Evolutionary conservation across 495 filamentous ascomycete genomes (phyloP).

Genomic region (Tuber microsphaerosporum): DNA sequence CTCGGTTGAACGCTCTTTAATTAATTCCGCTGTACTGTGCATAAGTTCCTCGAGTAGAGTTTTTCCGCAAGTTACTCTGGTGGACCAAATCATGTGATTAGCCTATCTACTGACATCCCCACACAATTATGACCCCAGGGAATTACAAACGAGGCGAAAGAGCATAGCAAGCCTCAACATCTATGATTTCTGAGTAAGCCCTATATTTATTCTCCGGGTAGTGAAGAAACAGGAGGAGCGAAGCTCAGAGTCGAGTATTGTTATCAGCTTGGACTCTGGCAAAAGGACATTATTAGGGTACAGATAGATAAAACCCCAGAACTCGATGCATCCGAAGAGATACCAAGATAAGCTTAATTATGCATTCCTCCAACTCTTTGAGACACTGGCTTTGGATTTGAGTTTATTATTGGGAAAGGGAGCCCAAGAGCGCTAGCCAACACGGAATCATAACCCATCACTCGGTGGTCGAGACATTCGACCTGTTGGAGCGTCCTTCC

Average conservation of each 20-base stretch:
- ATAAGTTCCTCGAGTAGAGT: background rate
- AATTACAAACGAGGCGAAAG: background rate
- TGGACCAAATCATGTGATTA: background rate
- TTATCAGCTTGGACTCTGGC: background rate
- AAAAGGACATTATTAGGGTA: background rate
- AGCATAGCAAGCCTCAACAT: background rate
- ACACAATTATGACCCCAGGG: background rate
- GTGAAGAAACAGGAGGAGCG: no score
- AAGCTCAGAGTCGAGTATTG: background rate
- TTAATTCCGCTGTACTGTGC: background rate
- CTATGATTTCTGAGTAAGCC: background rate
- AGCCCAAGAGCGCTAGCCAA: no score
- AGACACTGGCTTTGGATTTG: background rate
- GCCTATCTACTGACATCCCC: background rate
- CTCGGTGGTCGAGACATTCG: background rate
- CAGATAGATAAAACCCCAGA: background rate
- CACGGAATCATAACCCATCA: background rate
- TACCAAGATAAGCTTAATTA: background rate
- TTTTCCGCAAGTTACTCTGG: background rate
- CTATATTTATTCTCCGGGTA: no score
- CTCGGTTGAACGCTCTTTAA: background rate
- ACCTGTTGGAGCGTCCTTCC: no score
- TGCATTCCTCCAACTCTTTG: background rate
- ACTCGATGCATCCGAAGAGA: background rate
- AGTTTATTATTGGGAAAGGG: background rate